Percentiles rank a stretch among this genome's conserved stretches.
Evolutionary conservation across 441 rosid genomes (phyloP).

Genomic region (Daphne laureola): DNA sequence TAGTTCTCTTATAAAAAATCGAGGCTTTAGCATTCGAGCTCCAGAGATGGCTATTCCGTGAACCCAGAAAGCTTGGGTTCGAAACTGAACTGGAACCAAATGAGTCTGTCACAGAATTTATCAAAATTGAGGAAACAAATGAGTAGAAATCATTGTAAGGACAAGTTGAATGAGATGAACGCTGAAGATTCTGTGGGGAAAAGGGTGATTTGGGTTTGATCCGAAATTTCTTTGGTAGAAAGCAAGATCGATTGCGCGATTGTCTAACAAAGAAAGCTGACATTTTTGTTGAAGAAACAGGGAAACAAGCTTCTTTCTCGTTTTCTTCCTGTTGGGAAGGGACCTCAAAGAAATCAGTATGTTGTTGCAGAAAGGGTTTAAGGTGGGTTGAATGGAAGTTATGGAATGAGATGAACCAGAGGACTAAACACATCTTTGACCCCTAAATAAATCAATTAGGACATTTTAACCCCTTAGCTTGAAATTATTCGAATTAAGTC

Average conservation of each 20-base stretch:
- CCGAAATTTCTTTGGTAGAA: conserved; percentile 16
- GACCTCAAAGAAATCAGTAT: background rate
- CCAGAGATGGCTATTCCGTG: conserved; percentile 12
- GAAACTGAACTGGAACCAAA: conserved; percentile 8
- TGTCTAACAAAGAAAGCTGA: conserved; percentile 31
- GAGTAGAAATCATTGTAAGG: conserved; percentile 20
- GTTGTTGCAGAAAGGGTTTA: background rate
- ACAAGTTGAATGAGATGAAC: conserved; percentile 11
- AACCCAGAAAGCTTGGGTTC: conserved; percentile 9
- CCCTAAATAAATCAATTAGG: too few species aligned
- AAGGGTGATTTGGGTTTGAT: conserved; percentile 10
- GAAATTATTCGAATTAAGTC: too few species aligned
- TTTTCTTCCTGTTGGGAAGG: background rate
- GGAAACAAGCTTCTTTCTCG: background rate
- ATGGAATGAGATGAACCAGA: too few species aligned
- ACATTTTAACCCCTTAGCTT: too few species aligned
- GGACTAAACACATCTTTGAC: too few species aligned
- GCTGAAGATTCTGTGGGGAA: conserved; percentile 12
- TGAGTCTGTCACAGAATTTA: conserved; percentile 18
- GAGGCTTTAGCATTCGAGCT: conserved; percentile 13
- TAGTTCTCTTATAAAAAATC: conserved; percentile 21
- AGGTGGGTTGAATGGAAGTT: too few species aligned
- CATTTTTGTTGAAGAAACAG: conserved; percentile 23
- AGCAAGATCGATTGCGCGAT: conserved; percentile 17
- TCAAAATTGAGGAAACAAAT: conserved; percentile 25